Evolutionary conservation across 345 rosid genomes (phyloP), one percentile per base, ranked within the genome.

Genomic region (Sisymbrium altissimum): DNA sequence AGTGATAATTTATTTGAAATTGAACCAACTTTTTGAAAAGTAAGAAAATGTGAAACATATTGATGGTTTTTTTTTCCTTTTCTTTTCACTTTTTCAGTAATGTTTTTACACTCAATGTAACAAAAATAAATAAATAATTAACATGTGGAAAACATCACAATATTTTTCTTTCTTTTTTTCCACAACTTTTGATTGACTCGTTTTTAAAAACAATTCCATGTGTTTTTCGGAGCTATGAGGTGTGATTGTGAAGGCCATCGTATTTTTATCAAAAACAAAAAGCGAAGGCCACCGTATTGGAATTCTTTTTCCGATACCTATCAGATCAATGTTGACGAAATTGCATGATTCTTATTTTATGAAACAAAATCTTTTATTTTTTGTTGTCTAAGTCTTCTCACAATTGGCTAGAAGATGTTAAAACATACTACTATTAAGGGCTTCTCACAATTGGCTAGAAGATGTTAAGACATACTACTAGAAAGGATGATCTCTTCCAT

Each of bases 121-220:
- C 5, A 29, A 3, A 40, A 43, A 27, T n/a, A 29, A 64, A 36
- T 11, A 10, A 19, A 36, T 58, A 14, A 49, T 52, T 25, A 9
- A 32, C 43, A 43, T 56, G 54, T 56, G 44, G 40, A 29, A 27
- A 68, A 29, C 43, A 68, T 56, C 39, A 7, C 49, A 67, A 33
- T 39, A 53, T 39, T 39, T 39, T n/a, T n/a, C 52, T 61, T 67
- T 67, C 52, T 67, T 27, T 15, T 67, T 55, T 64, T 17, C 55
- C 53, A 7, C 4, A 33, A 18, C 27, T 62, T 62, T 39, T 33
- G 30, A 10, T 29, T 64, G 54, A 29, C 68, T 64, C n/a, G 41
- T 30, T 64, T 57, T 15, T 7, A 9, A 7, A 61, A 40, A 40
- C 30, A 41, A 7, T 62, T 41, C 54, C 63, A 57, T 35, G 63